Evolutionary conservation across 768 basidiomycete species (phyloP).

Genomic region (Podaxis rugospora): DNA sequence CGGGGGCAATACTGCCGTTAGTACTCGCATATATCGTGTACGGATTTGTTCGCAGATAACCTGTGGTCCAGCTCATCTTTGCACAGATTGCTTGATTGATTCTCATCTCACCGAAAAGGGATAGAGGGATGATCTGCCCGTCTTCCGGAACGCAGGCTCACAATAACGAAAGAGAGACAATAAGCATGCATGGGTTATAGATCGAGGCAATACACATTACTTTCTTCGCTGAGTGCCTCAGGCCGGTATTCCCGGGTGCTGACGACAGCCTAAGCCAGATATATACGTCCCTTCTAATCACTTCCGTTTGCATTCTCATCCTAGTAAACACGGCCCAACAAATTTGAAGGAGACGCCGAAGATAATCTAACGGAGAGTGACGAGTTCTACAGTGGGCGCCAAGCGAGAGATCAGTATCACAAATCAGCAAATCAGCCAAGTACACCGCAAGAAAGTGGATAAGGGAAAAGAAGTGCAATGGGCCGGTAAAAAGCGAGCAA

Average conservation of each 20-base stretch:
- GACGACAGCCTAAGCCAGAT: background rate
- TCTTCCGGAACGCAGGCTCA: background rate
- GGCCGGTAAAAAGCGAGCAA: background rate
- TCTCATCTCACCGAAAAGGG: background rate
- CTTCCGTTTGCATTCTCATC: background rate
- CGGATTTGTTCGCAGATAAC: background rate
- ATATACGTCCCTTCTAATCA: background rate
- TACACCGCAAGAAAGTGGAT: background rate
- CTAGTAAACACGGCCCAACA: background rate
- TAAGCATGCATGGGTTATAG: background rate
- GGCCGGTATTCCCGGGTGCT: background rate
- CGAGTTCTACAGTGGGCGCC: constrained; percentile 21
- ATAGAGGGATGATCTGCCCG: background rate
- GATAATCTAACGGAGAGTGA: constrained; percentile 28
- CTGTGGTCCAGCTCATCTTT: background rate
- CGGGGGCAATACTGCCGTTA: background rate
- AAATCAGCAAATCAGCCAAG: background rate
- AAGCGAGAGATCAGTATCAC: constrained; percentile 3
- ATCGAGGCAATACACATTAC: background rate
- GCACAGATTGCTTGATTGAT: background rate
- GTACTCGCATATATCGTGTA: background rate
- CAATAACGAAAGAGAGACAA: background rate
- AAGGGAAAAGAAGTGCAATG: background rate
- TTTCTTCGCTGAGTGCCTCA: background rate
- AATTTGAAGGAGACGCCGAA: background rate